phyloP scores from a whole-genome alignment of 2,329 filamentous ascomycete genomes.

The Penicillium sp. region DNA sequence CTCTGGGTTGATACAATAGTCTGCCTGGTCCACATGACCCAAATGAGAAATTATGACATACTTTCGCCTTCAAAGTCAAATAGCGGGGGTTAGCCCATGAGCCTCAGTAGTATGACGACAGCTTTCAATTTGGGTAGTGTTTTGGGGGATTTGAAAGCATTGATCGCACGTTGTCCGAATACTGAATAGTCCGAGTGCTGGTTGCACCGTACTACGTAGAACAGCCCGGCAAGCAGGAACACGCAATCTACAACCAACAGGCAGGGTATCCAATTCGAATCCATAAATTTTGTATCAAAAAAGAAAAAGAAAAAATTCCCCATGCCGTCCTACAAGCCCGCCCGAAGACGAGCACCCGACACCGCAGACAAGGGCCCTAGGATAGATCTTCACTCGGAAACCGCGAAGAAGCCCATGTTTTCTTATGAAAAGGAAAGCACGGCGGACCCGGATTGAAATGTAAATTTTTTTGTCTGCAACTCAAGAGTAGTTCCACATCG shows the following conservation, averaged over 20 bases:
- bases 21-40: neutral
- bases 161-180: neutral
- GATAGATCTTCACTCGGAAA: slow-evolving; percentile 8
- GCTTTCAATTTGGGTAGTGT: too few species aligned
- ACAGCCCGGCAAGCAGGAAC: neutral
- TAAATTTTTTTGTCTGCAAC: slow-evolving; percentile 16
- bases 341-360: slow-evolving; percentile 10
- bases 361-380: slow-evolving; percentile 9
- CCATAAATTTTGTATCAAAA: slow-evolving; percentile 28
- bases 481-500: slow-evolving; percentile 26
- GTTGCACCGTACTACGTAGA: neutral
- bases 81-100: neutral
- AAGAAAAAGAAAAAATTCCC: slow-evolving; percentile 16
- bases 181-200: neutral
- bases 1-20: neutral
- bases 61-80: neutral
- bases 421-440: neutral
- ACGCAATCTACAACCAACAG: neutral
- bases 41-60: neutral
- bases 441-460: slow-evolving; percentile 12
- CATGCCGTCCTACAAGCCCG: slow-evolving; percentile 14
- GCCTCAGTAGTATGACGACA: slow-evolving; percentile 2
- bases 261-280: slow-evolving; percentile 30
- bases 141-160: too few species aligned
- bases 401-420: slow-evolving; percentile 5